These are phyloP conservation scores for Fusarium tjaetaba DNA, from an alignment of 2,329 filamentous ascomycete genomes.

Conservation along the genomic window DNA sequence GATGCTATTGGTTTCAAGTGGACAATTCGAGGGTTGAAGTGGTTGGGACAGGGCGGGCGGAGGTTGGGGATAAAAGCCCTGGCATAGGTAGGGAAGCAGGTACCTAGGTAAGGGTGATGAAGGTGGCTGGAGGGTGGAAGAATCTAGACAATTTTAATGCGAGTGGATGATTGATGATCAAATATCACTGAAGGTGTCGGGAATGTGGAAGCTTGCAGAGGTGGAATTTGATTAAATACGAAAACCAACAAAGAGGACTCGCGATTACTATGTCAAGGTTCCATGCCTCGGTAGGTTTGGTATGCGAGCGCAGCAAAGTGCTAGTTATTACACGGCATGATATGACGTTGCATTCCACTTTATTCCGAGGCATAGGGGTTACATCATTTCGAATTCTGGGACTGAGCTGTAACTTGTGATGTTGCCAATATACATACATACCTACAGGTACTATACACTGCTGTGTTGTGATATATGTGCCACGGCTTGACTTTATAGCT, in stretches of 20 bases:
- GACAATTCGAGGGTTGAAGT: slow-evolving; percentile 17
- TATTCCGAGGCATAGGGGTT: background rate
- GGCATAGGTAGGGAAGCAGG: background rate
- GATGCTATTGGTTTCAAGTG: slow-evolving; percentile 29
- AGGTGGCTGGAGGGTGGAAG: slow-evolving; percentile 32
- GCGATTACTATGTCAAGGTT: background rate
- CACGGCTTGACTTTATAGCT: background rate
- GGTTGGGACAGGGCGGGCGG: slow-evolving; percentile 22
- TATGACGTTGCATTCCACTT: slow-evolving; percentile 26
- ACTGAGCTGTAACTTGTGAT: background rate
- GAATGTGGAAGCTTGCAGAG: slow-evolving; percentile 18
- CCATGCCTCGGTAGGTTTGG: background rate
- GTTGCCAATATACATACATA: background rate
- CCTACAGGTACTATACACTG: background rate
- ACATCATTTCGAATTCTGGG: background rate
- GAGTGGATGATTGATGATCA: slow-evolving; percentile 8
- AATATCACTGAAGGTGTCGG: slow-evolving; percentile 1
- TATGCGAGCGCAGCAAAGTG: slow-evolving; percentile 8
- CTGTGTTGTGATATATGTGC: background rate
- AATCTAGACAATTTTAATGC: background rate
- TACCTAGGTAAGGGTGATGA: slow-evolving; percentile 1
- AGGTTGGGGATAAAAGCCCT: slow-evolving; percentile 29
- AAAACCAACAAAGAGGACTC: background rate
- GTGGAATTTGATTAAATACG: background rate
- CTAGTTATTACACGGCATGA: background rate